Conservation (phyloP, 1,139 yeast genomes). For the Debaryomyces subglobosus region DNA sequence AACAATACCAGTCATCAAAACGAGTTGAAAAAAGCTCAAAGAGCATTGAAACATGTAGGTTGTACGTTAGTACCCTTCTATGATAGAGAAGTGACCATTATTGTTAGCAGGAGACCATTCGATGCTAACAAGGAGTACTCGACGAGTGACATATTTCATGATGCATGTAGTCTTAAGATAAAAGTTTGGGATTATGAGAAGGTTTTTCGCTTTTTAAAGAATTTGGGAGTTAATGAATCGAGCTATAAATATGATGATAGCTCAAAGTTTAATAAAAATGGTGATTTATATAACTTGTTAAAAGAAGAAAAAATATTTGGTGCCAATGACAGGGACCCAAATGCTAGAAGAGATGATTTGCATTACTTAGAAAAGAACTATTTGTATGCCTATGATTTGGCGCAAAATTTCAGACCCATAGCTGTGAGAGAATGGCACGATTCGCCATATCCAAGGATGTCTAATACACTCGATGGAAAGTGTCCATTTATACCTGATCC, state of each 20-base stretch:
- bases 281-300: conserved; percentile 64
- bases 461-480: conserved; percentile 60
- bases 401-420: conserved; percentile 79
- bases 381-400: conserved; percentile 78
- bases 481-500: conserved; percentile 69
- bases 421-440: conserved; percentile 79
- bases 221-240: conserved; percentile 55
- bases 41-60: conserved; percentile 60
- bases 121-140: conserved; percentile 29
- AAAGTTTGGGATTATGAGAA: conserved; percentile 91
- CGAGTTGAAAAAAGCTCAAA: conserved; percentile 57
- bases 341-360: conserved; percentile 80
- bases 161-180: conserved; percentile 61
- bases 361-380: conserved; percentile 72
- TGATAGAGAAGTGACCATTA: conserved; percentile 78
- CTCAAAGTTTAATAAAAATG: conserved; percentile 16
- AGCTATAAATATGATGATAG: conserved; percentile 17
- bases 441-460: conserved; percentile 46
- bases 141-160: conserved; percentile 65
- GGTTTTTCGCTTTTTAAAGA: conserved; percentile 75
- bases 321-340: conserved; percentile 87
- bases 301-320: conserved; percentile 86
- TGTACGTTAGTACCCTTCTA: conserved; percentile 75
- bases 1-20: conserved; percentile 44
- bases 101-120: conserved; percentile 62